phyloP scores from a whole-genome alignment of 257 asterid genomes.

The Rubia yunnanensis region DNA sequence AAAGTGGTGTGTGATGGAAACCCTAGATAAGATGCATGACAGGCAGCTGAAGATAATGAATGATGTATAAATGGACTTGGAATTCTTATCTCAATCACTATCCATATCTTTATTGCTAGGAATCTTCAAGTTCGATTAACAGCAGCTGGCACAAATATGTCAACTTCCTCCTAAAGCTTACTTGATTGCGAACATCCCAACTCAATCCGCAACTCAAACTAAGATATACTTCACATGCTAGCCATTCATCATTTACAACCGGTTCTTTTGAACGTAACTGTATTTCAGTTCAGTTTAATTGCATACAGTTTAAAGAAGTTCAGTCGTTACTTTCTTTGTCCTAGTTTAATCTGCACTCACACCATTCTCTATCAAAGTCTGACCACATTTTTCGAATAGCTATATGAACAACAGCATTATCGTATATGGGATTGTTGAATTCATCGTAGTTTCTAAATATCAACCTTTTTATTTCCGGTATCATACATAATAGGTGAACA shows the following conservation, averaged over 20 bases:
- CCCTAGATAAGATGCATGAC: neutral
- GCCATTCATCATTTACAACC: neutral
- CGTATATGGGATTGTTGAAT: too few relatives aligned
- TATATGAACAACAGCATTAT: too few relatives aligned
- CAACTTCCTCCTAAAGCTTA: conserved; percentile 40
- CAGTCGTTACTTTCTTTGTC: too few relatives aligned
- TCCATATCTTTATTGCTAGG: neutral
- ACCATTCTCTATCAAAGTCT: too few relatives aligned
- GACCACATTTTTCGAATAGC: too few relatives aligned
- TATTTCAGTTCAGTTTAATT: neutral
- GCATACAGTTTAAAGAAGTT: too few relatives aligned
- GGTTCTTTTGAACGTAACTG: too few relatives aligned
- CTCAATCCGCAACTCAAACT: neutral
- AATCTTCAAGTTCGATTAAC: neutral
- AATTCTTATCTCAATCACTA: conserved; percentile 3
- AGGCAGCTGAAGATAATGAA: neutral
- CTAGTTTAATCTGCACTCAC: too few relatives aligned
- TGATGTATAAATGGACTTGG: neutral
- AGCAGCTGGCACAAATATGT: conserved; percentile 18
- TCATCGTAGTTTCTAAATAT: too few relatives aligned
- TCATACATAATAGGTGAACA: too few relatives aligned
- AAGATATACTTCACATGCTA: neutral
- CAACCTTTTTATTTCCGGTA: too few relatives aligned
- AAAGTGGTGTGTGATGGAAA: neutral
- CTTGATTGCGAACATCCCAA: conserved; percentile 23